Percentiles rank a stretch among this genome's conserved stretches.
These are phyloP conservation scores for Alectoria sarmentosa DNA, from an alignment of 495 filamentous ascomycete genomes.

Conservation along the genomic window DNA sequence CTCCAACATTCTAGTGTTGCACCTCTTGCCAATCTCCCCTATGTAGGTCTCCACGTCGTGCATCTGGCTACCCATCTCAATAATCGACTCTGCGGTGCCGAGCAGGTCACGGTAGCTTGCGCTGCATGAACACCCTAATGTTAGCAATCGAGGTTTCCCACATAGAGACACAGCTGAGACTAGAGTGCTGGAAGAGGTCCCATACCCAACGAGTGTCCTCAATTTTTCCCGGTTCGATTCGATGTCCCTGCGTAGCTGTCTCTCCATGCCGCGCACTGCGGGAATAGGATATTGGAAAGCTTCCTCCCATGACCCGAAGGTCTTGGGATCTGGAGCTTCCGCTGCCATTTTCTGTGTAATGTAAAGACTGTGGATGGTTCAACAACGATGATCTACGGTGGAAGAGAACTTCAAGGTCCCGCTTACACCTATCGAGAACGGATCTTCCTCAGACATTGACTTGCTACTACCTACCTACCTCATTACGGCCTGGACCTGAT, in stretches of 20 bases:
- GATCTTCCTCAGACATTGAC: background rate
- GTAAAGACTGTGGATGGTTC: background rate
- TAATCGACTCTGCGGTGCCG: constrained; percentile 85
- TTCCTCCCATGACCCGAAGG: constrained; percentile 57
- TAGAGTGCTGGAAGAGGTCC: background rate
- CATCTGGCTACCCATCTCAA: constrained; percentile 78
- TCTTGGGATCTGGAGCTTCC: constrained; percentile 51
- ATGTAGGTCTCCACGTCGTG: constrained; percentile 63
- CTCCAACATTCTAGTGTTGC: constrained; percentile 66
- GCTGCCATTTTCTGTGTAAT: constrained; percentile 42
- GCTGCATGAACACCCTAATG: constrained; percentile 32
- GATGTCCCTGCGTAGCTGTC: constrained; percentile 57
- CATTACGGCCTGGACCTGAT: background rate
- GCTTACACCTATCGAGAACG: constrained; percentile 2
- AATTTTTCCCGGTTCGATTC: constrained; percentile 81
- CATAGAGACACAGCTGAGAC: background rate
- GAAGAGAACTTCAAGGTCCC: background rate
- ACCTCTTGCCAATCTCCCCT: constrained; percentile 64
- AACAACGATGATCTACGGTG: background rate
- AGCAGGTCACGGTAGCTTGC: constrained; percentile 88
- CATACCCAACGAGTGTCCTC: constrained; percentile 81
- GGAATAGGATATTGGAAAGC: constrained; percentile 61
- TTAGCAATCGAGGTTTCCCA: background rate
- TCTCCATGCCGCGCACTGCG: constrained; percentile 54
- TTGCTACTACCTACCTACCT: background rate